Evolutionary conservation across 2,329 filamentous ascomycete species (phyloP), one percentile per base, ranked within the genome.

Genomic region (Penicillium digitatum): DNA sequence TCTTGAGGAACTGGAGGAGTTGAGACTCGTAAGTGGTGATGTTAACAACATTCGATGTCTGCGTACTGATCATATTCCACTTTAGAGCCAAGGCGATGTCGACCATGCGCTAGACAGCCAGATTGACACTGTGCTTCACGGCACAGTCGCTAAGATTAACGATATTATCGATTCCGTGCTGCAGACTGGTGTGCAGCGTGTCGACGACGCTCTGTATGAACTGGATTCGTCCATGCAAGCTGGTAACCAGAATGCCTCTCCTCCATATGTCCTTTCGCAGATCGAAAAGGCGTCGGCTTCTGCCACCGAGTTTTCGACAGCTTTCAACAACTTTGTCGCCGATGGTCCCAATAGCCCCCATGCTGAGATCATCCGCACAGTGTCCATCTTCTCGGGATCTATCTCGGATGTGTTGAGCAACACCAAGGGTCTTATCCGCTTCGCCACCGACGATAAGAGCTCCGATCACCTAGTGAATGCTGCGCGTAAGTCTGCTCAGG

Each of bases 261-360:
- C 94, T 14, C 85, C 93, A 1, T 97, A 95, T 70, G 92, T 99
- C 12, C 81, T 99, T 48, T 97, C 93, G 2, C 93, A 97, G 72
- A 92, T 97, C 55, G 94, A 99, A 72, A 99, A 97, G 78, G 92
- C 94, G 0, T 94, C 92, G 8, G 86, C 91, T 10, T 95, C 87
- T 62, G 90, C 94, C 12, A 97, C 95, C 74, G 94, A 99, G 71
- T 99, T 99, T 74, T 94, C 93, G 1, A 97, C 93, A 0, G 87
- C 94, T 0, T 99, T 97, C 81, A 99, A 96, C 79, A 95, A 95
- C 75, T 97, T 95, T 73, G 95, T 99, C 66, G 94, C 93, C 8
- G 94, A 99, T 69, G 94, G 94, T 0, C 92, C 93, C 5, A 95
- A 92, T 72, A 90, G 89, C 70, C 87, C 86, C 10, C 90, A 96